Evolutionary conservation across 1,284 basidiomycete genomes (phyloP), one percentile per base, ranked within the genome.

Genomic region (Jaminaea rosea): DNA sequence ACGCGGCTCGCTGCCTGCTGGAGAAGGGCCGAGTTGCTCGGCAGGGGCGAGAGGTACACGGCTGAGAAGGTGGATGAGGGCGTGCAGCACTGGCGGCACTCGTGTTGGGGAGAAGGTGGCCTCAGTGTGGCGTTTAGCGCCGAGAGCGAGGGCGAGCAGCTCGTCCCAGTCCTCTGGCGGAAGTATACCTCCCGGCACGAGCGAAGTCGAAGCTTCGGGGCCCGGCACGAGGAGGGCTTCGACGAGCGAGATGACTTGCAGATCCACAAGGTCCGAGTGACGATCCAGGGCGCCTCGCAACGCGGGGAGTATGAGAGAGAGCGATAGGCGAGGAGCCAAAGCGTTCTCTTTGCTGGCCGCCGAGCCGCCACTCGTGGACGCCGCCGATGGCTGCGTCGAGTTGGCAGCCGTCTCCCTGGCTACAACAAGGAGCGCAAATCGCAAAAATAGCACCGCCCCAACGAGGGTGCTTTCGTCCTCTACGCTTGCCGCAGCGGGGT

Each of bases 361-460:
- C 29, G 13, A 23, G 49, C n/a, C 0, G 29, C 29, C 29, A 13
- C 39, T 24, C 7, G 47, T 34, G 23, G 24, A 3, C 24, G 26
- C 31, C 23, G 21, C 17, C 48, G 53, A 9, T 48, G 45, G 23
- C 56, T 55, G 13, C 17, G 47, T 41, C 59, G 19, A 56, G 46
- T 63, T 58, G 32, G 44, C 41, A 32, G 58, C 66, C 34, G n/a
- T n/a, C n/a, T 62, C 47, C 36, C 63, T 55, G 9, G 62, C 60
- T 9, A 61, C 56, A 19, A 65, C 56, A 9, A 55, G 28, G 28
- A 73, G 31, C 11, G 64, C 59, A 13, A 62, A 50, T 11, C 62
- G 59, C 46, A 73, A 59, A 51, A 71, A 72, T 44, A 53, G 47
- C 17, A 73, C 49, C 4, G 69, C 68, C 7, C 71, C 71, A 6